phyloP scores from a whole-genome alignment of 2,329 filamentous ascomycete genomes.

The Diaporthe sp. region DNA sequence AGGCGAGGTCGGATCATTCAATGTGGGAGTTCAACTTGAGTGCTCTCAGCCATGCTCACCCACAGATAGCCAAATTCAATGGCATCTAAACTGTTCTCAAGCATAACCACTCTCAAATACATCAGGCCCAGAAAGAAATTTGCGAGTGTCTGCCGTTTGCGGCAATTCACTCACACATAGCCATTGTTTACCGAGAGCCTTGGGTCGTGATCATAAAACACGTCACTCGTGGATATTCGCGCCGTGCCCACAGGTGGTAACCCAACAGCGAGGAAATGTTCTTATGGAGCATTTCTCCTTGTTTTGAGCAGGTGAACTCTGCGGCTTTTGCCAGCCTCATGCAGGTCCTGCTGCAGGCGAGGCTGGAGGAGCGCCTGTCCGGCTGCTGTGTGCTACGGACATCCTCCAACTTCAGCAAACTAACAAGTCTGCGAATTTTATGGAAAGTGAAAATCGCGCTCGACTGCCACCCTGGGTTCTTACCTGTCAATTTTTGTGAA shows the following conservation, averaged over 20 bases:
- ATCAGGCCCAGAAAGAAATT: background rate
- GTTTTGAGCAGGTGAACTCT: background rate
- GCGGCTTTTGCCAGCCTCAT: background rate
- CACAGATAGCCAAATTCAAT: background rate
- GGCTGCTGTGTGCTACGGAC: background rate
- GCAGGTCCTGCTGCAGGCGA: background rate
- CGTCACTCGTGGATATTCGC: conserved; percentile 5
- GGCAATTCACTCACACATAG: background rate
- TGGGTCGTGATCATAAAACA: background rate
- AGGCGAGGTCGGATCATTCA: conserved; percentile 1
- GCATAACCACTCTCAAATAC: no score
- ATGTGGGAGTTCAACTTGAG: background rate
- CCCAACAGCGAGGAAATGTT: background rate
- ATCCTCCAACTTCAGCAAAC: conserved; percentile 5
- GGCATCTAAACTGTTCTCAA: background rate
- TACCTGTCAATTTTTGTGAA: no score
- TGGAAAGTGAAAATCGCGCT: background rate
- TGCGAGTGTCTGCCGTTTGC: background rate
- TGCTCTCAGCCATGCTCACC: background rate
- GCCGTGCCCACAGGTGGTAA: background rate
- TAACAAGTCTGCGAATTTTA: background rate
- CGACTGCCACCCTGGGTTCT: background rate
- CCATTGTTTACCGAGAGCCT: background rate
- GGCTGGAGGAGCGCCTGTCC: background rate
- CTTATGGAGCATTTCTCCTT: background rate